These are phyloP conservation scores for Rhodamnia rubescens DNA, from an alignment of 345 rosid genomes.

Conservation along the genomic window DNA sequence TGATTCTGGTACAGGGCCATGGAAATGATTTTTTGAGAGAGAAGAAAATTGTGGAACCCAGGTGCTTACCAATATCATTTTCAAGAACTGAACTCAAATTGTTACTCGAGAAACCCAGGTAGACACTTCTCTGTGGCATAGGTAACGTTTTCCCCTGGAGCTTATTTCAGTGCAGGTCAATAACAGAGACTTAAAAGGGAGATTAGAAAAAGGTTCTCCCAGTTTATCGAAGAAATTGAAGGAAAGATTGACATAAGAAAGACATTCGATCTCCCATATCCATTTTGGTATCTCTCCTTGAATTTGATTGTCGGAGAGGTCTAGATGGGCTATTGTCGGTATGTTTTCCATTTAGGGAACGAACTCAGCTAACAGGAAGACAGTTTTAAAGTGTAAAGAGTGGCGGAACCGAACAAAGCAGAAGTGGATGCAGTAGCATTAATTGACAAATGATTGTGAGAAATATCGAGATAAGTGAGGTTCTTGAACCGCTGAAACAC, in stretches of 20 bases:
- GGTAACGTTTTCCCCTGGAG: not conserved
- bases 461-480: slow-evolving; percentile 23
- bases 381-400: slow-evolving; percentile 12
- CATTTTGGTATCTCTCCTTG: slow-evolving; percentile 25
- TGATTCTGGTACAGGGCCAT: slow-evolving; percentile 4
- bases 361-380: slow-evolving; percentile 25
- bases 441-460: slow-evolving; percentile 19
- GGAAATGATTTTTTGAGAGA: slow-evolving; percentile 2
- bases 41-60: slow-evolving; percentile 1
- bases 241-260: slow-evolving; percentile 18
- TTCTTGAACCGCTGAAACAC: slow-evolving; percentile 8
- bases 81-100: not conserved
- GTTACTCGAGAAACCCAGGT: slow-evolving; percentile 4
- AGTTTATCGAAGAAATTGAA: slow-evolving; percentile 4
- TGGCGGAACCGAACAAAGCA: not conserved
- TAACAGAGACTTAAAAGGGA: slow-evolving; percentile 1
- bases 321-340: slow-evolving; percentile 20
- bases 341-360: slow-evolving; percentile 26
- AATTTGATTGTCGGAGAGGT: slow-evolving; percentile 41
- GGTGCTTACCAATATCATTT: not conserved
- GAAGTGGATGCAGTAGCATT: not conserved
- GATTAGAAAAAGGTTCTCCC: slow-evolving; percentile 24
- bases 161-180: not conserved
- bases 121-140: not conserved
- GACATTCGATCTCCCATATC: slow-evolving; percentile 15